These are phyloP conservation scores for Lycium barbarum DNA, from an alignment of 257 asterid genomes.

Conservation along the genomic window DNA sequence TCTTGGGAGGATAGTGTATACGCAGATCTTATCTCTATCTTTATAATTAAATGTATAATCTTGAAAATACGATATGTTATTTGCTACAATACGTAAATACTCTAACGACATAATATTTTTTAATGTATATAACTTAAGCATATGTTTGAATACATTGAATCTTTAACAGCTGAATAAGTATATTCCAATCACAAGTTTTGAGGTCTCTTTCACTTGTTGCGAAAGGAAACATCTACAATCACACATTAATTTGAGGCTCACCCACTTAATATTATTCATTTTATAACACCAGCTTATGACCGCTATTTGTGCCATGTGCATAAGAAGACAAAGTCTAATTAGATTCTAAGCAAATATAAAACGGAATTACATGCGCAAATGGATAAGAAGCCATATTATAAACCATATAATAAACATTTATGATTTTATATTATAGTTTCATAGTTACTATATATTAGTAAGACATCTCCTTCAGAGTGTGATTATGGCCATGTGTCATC, in stretches of 20 bases:
- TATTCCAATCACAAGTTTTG: not conserved
- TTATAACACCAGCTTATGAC: not conserved
- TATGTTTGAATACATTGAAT: not conserved
- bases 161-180: not conserved
- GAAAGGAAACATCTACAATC: conserved; percentile 1
- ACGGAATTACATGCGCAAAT: not conserved
- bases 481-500: not conserved
- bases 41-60: no score
- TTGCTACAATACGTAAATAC: no score
- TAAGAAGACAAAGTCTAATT: not conserved
- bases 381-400: conserved; percentile 2
- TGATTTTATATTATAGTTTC: not conserved
- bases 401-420: no score
- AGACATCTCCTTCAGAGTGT: not conserved
- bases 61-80: no score
- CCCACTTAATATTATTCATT: not conserved
- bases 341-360: not conserved
- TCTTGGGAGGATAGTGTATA: no score
- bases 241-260: not conserved
- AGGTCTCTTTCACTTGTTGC: conserved; percentile 3
- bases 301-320: not conserved
- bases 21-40: no score
- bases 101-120: no score
- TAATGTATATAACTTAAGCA: no score
- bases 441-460: not conserved